Percentiles rank a stretch among this genome's conserved stretches.
Evolutionary conservation across 2,329 filamentous ascomycete species (phyloP).

Genomic region (Penicillium griseofulvum): DNA sequence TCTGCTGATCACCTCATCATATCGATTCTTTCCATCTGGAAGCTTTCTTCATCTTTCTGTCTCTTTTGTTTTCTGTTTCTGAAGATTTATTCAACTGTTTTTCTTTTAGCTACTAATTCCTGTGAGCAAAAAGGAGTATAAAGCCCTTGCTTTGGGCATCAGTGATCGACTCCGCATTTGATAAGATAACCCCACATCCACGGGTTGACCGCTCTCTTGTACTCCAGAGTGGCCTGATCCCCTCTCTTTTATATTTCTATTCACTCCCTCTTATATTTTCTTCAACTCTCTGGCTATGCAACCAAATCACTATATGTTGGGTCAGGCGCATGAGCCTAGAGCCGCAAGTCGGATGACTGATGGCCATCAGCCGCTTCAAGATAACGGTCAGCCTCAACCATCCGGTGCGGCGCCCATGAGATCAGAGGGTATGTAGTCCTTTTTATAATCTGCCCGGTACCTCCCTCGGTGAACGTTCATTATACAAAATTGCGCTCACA

Average conservation of each 20-base stretch:
- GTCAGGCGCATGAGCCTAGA: slow-evolving; percentile 37
- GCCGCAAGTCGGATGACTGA: slow-evolving; percentile 35
- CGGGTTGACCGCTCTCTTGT: slow-evolving; percentile 25
- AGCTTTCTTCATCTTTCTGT: neutral
- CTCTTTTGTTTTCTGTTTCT: neutral
- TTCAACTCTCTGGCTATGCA: slow-evolving; percentile 32
- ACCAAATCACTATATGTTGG: slow-evolving; percentile 39
- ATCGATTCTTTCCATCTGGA: neutral
- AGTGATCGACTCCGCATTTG: slow-evolving; percentile 22
- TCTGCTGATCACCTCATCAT: slow-evolving; percentile 29
- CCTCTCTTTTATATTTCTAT: slow-evolving; percentile 6
- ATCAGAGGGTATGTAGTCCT: slow-evolving; percentile 42
- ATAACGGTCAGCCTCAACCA: slow-evolving; percentile 35
- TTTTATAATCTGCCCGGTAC: slow-evolving; percentile 16
- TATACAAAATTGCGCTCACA: slow-evolving; percentile 13
- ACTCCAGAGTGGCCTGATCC: slow-evolving; percentile 21
- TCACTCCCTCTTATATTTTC: neutral
- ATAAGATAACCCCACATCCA: slow-evolving; percentile 31
- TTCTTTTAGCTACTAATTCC: neutral
- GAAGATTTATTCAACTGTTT: no score
- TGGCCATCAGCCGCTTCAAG: slow-evolving; percentile 29
- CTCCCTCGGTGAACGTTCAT: slow-evolving; percentile 19
- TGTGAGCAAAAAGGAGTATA: neutral
- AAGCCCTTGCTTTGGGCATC: slow-evolving; percentile 18
- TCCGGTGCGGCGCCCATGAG: slow-evolving; percentile 38